phyloP scores from a whole-genome alignment of 306 rosid genomes.

The Gillenia trifoliata region DNA sequence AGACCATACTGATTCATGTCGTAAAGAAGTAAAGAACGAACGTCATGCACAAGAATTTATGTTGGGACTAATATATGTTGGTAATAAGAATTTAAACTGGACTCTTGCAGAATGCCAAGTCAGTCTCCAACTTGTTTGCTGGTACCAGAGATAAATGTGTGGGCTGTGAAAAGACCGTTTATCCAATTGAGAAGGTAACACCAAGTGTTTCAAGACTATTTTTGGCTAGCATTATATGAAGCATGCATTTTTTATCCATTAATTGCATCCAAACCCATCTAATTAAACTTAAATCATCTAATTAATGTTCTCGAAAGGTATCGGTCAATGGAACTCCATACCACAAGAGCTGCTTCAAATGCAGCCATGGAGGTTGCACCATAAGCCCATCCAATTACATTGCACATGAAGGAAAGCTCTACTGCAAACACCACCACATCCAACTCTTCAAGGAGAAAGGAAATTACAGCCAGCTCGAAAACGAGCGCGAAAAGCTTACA shows the following conservation, averaged over 20 bases:
- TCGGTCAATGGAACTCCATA: constrained; percentile 51
- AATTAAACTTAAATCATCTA: too few species aligned
- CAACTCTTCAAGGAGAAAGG: constrained; percentile 81
- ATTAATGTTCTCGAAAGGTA: constrained; percentile 30
- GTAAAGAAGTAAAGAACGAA: too few species aligned
- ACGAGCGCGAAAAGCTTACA: constrained; percentile 12
- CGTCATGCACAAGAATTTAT: too few species aligned
- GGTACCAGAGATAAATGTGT: constrained; percentile 81
- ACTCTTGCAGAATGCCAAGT: constrained; percentile 43
- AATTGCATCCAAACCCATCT: too few species aligned
- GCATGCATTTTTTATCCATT: too few species aligned
- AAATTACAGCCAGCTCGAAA: constrained; percentile 71
- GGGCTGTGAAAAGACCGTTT: constrained; percentile 66
- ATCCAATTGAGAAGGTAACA: constrained; percentile 80
- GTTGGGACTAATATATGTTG: background rate
- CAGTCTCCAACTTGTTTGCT: constrained; percentile 41
- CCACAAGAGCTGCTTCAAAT: constrained; percentile 73
- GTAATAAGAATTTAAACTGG: background rate
- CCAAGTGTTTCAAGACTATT: too few species aligned
- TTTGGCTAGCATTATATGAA: too few species aligned
- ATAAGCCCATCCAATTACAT: constrained; percentile 62
- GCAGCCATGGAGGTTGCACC: constrained; percentile 72
- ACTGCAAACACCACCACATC: constrained; percentile 83
- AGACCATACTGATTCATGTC: too few species aligned
- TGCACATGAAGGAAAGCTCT: constrained; percentile 70